Evolutionary conservation across 164 flowering plant species (phyloP).

Genomic region (Berberis thunbergii): DNA sequence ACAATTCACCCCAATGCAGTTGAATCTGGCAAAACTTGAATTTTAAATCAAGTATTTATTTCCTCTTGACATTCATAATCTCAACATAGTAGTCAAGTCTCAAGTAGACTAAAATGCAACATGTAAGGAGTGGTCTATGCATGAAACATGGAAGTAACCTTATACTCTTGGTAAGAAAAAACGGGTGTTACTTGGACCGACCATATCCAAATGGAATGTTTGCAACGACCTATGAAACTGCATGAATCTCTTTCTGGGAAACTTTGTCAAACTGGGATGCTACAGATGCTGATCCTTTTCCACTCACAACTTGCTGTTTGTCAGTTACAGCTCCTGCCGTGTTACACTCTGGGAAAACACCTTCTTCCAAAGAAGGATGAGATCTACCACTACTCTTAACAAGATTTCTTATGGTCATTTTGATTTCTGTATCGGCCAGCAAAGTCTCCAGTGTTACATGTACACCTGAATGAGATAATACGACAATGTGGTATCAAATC

Average conservation of each 20-base stretch:
- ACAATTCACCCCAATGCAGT: no score
- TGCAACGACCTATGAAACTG: not conserved
- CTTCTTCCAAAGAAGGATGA: constrained; percentile 27
- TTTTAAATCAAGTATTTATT: no score
- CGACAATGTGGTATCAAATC: no score
- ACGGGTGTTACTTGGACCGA: no score
- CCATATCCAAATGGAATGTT: no score
- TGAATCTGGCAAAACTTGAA: no score
- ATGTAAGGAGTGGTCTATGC: no score
- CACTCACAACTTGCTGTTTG: constrained; percentile 15
- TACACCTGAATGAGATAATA: constrained; percentile 38
- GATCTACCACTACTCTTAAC: constrained; percentile 69
- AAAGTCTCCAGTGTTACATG: constrained; percentile 80
- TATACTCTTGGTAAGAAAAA: no score
- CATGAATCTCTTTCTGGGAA: constrained; percentile 6
- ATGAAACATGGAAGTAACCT: no score
- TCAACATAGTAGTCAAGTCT: no score
- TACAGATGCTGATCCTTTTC: constrained; percentile 13
- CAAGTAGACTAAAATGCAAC: no score
- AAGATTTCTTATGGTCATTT: constrained; percentile 41
- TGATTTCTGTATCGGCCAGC: constrained; percentile 56
- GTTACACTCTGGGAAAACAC: not conserved
- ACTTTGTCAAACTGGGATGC: constrained; percentile 13
- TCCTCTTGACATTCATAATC: no score
- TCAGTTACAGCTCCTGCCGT: constrained; percentile 10